These are phyloP conservation scores for Plantago lanceolata DNA, from an alignment of 305 asterid species.

Conservation along the genomic window DNA sequence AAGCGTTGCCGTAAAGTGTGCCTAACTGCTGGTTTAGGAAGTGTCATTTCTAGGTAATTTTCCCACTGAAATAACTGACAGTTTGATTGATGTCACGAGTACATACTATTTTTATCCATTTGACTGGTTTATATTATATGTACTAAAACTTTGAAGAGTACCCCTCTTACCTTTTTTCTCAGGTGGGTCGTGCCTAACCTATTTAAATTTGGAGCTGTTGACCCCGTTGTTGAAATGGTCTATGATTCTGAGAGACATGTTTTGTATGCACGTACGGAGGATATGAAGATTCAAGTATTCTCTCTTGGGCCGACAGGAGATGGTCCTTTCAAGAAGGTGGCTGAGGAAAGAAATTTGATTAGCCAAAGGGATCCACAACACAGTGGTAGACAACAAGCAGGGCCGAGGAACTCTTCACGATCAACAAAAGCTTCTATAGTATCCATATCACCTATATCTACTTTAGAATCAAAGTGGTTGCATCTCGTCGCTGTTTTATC, in stretches of 20 bases:
- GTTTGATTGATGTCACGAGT: background rate
- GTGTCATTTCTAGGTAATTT: constrained; percentile 78
- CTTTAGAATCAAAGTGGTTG: constrained; percentile 88
- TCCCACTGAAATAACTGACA: background rate
- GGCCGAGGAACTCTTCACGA: constrained; percentile 60
- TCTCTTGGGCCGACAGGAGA: constrained; percentile 81
- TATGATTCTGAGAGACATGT: constrained; percentile 87
- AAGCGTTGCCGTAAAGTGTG: constrained; percentile 88
- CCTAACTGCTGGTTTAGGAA: constrained; percentile 83
- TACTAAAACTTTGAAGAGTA: constrained; percentile 17
- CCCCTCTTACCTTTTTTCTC: constrained; percentile 14
- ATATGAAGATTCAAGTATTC: constrained; percentile 87
- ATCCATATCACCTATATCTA: constrained; percentile 75
- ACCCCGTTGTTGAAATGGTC: constrained; percentile 93
- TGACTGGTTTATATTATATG: constrained; percentile 1
- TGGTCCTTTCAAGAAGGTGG: constrained; percentile 86
- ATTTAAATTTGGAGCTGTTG: constrained; percentile 91
- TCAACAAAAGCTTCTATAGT: constrained; percentile 71
- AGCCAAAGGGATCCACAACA: constrained; percentile 71
- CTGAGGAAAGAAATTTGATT: constrained; percentile 87
- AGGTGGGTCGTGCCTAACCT: constrained; percentile 99
- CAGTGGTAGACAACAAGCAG: constrained; percentile 77
- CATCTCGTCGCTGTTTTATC: constrained; percentile 90
- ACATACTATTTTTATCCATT: background rate
- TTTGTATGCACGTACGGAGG: constrained; percentile 90